A percentile compares a stretch with the other conserved stretches of the same genome.
These are phyloP conservation scores for Globomyces pollinis-pini DNA, from an alignment of 192 early-diverging fungal genomes.

Conservation along the genomic window DNA sequence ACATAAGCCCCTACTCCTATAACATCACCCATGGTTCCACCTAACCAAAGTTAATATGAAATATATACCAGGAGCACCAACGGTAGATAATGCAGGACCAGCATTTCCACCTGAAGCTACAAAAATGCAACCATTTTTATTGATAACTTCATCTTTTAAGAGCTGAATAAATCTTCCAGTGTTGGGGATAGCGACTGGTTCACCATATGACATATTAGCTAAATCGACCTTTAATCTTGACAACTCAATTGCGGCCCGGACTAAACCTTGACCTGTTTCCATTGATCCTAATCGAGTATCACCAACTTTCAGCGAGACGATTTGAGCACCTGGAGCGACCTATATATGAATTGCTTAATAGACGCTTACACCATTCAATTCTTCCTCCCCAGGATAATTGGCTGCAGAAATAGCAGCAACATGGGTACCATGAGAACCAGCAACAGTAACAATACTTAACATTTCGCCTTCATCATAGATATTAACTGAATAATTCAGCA, in stretches of 20 bases:
- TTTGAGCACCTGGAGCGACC: conserved; percentile 93
- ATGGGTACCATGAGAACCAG: conserved; percentile 86
- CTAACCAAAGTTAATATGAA: conserved; percentile 32
- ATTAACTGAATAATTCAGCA: conserved; percentile 86
- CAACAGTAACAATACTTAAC: conserved; percentile 12
- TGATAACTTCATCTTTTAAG: conserved; percentile 70
- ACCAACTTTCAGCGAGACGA: conserved; percentile 90
- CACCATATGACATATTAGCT: conserved; percentile 64
- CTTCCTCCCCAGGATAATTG: conserved; percentile 75
- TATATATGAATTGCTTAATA: too few relatives aligned
- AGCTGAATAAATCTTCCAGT: conserved; percentile 75
- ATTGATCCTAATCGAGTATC: conserved; percentile 66
- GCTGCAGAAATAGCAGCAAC: conserved; percentile 91
- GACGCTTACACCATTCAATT: conserved; percentile 79
- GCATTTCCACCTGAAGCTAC: conserved; percentile 86
- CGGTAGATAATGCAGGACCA: conserved; percentile 80
- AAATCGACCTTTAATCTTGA: conserved; percentile 32
- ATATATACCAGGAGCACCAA: conserved; percentile 81
- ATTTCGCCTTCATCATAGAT: conserved; percentile 62
- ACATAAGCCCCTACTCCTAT: conserved; percentile 92
- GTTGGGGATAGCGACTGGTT: conserved; percentile 57
- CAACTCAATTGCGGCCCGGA: conserved; percentile 68
- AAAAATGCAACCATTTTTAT: conserved; percentile 74
- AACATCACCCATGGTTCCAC: conserved; percentile 45
- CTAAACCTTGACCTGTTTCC: conserved; percentile 78